Conservation (phyloP, 2,329 filamentous ascomycete genomes). For the Dothistroma pini region DNA sequence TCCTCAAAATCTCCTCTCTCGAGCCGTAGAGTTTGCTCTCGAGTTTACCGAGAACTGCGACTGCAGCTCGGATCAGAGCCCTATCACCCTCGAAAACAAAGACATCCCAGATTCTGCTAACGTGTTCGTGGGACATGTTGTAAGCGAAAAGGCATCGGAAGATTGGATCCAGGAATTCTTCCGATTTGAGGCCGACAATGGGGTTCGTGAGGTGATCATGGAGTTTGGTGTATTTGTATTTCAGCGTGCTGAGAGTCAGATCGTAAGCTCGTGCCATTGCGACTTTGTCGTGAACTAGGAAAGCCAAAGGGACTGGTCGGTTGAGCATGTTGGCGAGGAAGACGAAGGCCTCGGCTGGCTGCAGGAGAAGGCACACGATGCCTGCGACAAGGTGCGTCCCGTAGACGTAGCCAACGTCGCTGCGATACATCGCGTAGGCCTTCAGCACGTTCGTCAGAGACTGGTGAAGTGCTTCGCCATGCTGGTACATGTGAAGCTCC, state of each 20-base stretch:
- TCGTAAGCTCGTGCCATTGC: constrained; percentile 67
- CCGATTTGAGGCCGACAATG: constrained; percentile 33
- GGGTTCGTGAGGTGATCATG: constrained; percentile 59
- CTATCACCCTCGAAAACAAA: constrained; percentile 79
- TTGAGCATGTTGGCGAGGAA: constrained; percentile 74
- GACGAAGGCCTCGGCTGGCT: constrained; percentile 62
- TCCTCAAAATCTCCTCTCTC: constrained; percentile 42
- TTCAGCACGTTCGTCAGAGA: constrained; percentile 68
- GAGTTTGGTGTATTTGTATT: constrained; percentile 61
- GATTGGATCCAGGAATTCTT: constrained; percentile 35
- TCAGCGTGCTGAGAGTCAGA: constrained; percentile 63
- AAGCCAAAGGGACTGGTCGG: constrained; percentile 68
- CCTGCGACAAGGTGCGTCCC: constrained; percentile 73
- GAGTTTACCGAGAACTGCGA: constrained; percentile 58
- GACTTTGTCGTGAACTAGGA: constrained; percentile 66
- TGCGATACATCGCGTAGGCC: constrained; percentile 77
- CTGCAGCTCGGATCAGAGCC: constrained; percentile 65
- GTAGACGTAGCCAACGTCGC: constrained; percentile 72
- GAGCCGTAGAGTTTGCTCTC: constrained; percentile 51
- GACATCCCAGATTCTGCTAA: constrained; percentile 72
- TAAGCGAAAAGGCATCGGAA: constrained; percentile 34
- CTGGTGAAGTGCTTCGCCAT: constrained; percentile 63
- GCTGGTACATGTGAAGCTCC: constrained; percentile 66
- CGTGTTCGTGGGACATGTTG: constrained; percentile 41
- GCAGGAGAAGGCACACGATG: constrained; percentile 67